Conservation (phyloP, 352 stramenopile genomes). For the Phytophthora podocarpi region DNA sequence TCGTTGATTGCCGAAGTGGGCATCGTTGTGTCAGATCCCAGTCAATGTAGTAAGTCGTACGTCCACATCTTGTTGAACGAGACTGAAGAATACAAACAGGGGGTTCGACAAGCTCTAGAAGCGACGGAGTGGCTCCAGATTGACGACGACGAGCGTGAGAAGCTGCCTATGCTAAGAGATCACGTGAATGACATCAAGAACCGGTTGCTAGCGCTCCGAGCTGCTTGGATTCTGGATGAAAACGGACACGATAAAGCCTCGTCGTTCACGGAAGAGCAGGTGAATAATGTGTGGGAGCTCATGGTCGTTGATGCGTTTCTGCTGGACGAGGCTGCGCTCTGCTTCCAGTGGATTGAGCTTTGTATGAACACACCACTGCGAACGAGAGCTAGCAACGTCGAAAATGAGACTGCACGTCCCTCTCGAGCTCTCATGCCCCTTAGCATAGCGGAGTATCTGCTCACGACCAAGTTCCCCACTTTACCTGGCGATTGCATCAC, state of each 20-base stretch:
- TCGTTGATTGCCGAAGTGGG: slow-evolving; percentile 31
- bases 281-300: slow-evolving; percentile 52
- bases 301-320: slow-evolving; percentile 42
- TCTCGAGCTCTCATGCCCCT: slow-evolving; percentile 28
- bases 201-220: slow-evolving; percentile 65
- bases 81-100: slow-evolving; percentile 32
- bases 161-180: slow-evolving; percentile 21
- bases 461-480: slow-evolving; percentile 50
- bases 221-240: slow-evolving; percentile 53
- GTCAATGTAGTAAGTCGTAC: neutral
- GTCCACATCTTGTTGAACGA: slow-evolving; percentile 33
- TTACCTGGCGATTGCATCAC: slow-evolving; percentile 44
- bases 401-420: neutral
- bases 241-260: neutral
- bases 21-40: neutral
- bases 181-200: slow-evolving; percentile 44
- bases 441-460: slow-evolving; percentile 34
- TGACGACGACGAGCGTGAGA: slow-evolving; percentile 5
- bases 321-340: slow-evolving; percentile 59
- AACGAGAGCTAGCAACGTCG: neutral
- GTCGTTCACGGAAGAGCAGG: slow-evolving; percentile 18
- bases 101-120: slow-evolving; percentile 7
- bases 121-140: slow-evolving; percentile 7
- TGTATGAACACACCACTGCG: slow-evolving; percentile 49
- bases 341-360: slow-evolving; percentile 79